A percentile compares a stretch with the other conserved stretches of the same genome.
Conservation (phyloP, 495 filamentous ascomycete genomes). For the Aspergillus sparsus region DNA sequence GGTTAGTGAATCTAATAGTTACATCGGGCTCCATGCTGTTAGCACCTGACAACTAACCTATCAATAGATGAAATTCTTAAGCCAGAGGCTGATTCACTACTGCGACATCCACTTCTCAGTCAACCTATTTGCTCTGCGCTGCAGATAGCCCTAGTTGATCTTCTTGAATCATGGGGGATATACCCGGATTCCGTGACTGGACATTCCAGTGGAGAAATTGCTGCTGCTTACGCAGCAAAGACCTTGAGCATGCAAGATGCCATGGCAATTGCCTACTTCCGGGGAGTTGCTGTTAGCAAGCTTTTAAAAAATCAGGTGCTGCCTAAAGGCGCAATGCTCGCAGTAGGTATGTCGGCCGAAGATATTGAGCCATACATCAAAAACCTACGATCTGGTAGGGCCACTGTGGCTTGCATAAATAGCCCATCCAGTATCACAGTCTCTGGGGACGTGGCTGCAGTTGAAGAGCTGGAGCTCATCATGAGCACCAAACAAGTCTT, state of each 20-base stretch:
- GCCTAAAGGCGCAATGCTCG: conserved; percentile 40
- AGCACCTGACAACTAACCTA: background rate
- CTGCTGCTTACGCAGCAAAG: conserved; percentile 41
- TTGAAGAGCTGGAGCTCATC: conserved; percentile 33
- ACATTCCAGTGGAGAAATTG: conserved; percentile 46
- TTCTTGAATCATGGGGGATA: conserved; percentile 39
- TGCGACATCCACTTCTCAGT: conserved; percentile 23
- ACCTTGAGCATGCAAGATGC: conserved; percentile 29
- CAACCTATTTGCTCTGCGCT: conserved; percentile 41
- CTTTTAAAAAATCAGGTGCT: conserved; percentile 5
- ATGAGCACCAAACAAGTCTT: conserved; percentile 38
- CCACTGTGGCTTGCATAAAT: conserved; percentile 50
- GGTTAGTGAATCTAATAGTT: conserved; percentile 2
- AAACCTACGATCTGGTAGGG: conserved; percentile 18
- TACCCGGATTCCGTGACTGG: conserved; percentile 35
- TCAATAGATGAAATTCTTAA: conserved; percentile 5
- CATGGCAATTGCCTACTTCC: conserved; percentile 42
- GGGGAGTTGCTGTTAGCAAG: conserved; percentile 27
- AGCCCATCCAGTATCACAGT: conserved; percentile 47
- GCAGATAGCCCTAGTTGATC: conserved; percentile 38
- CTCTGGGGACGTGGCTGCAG: conserved; percentile 36
- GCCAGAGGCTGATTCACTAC: background rate
- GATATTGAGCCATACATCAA: conserved; percentile 30
- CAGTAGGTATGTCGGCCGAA: conserved; percentile 33
- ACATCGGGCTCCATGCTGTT: background rate